Evolutionary conservation across 108 stramenopile species (phyloP).

Genomic region (Fragilaria crotonensis): DNA sequence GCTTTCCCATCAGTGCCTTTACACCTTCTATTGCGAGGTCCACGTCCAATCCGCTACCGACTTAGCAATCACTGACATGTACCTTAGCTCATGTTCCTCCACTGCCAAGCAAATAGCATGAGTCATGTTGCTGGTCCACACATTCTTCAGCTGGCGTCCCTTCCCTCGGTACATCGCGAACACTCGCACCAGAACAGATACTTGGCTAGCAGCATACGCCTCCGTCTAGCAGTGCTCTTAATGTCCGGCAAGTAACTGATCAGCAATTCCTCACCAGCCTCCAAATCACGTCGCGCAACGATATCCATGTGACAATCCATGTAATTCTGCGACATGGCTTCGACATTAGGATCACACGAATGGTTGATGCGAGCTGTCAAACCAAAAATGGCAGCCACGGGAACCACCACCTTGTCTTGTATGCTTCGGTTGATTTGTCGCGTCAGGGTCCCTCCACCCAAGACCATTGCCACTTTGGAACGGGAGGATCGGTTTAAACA

Average conservation of each 20-base stretch:
- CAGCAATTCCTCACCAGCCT: slow-evolving; percentile 41
- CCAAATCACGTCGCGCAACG: slow-evolving; percentile 32
- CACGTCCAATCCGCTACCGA: too few relatives aligned
- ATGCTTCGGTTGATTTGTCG: slow-evolving; percentile 41
- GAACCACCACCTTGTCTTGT: slow-evolving; percentile 10
- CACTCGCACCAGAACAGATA: slow-evolving; percentile 56
- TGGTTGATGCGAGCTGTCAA: slow-evolving; percentile 45
- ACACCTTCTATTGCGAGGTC: too few relatives aligned
- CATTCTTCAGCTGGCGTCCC: too few relatives aligned
- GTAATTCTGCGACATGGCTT: slow-evolving; percentile 33
- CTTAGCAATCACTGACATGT: too few relatives aligned
- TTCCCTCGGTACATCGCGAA: slow-evolving; percentile 12
- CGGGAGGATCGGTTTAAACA: slow-evolving; percentile 15
- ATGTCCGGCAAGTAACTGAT: slow-evolving; percentile 35
- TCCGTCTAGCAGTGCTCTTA: slow-evolving; percentile 6
- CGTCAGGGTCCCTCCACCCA: slow-evolving; percentile 11
- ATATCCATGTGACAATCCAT: slow-evolving; percentile 47
- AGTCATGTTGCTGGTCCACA: too few relatives aligned
- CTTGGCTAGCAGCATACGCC: slow-evolving; percentile 28
- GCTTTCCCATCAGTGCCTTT: too few relatives aligned
- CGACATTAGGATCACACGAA: slow-evolving; percentile 39
- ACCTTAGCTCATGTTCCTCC: too few relatives aligned
- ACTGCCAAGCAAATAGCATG: too few relatives aligned
- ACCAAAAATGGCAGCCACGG: slow-evolving; percentile 30
- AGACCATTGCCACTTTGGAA: slow-evolving; percentile 11